Base-by-base conservation (phyloP, 805 yeast genomes). In the Saccharomycopsis schoenii region DNA sequence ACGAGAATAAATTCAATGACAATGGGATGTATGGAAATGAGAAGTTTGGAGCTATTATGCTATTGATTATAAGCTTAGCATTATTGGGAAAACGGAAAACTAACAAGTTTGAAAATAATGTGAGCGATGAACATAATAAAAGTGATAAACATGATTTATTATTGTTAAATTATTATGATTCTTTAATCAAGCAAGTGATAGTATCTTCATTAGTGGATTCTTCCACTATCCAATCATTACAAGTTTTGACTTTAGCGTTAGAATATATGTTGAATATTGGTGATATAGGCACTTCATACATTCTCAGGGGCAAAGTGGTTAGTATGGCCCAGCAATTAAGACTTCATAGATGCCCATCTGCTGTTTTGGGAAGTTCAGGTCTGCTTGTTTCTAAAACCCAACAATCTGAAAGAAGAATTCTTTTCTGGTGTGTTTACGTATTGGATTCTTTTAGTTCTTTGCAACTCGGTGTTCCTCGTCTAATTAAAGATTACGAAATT, bases 321-420 rank as follows among this genome's bases (percentile, higher is more conserved):
- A 84, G 90, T 34, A 87, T 89, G 92, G 85, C 92, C 4, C 96
- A 89, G 67, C 94, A 90, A 67, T 74, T 91, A 59, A 81, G 97
- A 66, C 75, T 91, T 55, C 96, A 90, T 70, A 78, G 96, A 66
- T 87, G 96, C 71, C 96, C 96, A 10, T 84, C 92, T 4, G 93
- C 93, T 0, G 91, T 89, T 3, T 73, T 86, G 57, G 82, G 83
- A 2, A 78, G 79, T n/a, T 78, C 77, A 61, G 93, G 93, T 0
- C 78, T 86, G 1, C 80, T 81, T 40, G 81, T 87, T 55, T 80
- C 84, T 25, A 81, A 79, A 65, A 77, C 83, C 62, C 92, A 86
- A 74, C 94, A 87, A 71, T 91, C 92, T 64, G 89, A 88, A 68
- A 78, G 97, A 64, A 81, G 96, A 69, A 80, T 88, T 41, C 72